phyloP scores from a whole-genome alignment of 768 basidiomycete species.

The Termitomyces sp. region DNA sequence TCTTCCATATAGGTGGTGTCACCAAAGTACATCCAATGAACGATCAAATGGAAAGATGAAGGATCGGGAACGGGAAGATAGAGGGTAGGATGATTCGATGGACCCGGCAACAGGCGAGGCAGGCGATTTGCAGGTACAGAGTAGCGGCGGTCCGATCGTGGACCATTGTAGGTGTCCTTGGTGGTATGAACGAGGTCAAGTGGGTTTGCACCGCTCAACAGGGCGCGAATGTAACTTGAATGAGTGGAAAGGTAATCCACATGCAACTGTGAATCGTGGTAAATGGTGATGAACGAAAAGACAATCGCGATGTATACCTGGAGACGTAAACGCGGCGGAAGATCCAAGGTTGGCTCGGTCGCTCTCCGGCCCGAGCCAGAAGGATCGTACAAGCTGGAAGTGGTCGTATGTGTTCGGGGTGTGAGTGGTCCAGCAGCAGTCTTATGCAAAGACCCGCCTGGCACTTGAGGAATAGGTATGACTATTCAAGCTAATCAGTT shows the following conservation, averaged over 20 bases:
- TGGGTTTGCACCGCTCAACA: constrained; percentile 67
- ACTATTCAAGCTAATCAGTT: constrained; percentile 29
- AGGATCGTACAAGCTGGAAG: constrained; percentile 34
- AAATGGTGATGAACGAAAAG: neutral
- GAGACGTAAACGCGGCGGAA: constrained; percentile 56
- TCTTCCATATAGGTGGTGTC: constrained; percentile 60
- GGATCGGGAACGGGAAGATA: constrained; percentile 77
- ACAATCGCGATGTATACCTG: constrained; percentile 42
- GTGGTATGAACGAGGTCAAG: constrained; percentile 50
- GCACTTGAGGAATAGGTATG: constrained; percentile 45
- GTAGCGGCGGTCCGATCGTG: constrained; percentile 25
- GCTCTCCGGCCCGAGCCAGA: constrained; percentile 44
- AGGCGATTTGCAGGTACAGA: constrained; percentile 47
- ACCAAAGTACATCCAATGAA: constrained; percentile 86
- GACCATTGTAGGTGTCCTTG: constrained; percentile 20
- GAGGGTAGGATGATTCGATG: constrained; percentile 62
- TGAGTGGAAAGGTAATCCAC: constrained; percentile 81
- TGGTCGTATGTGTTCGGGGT: constrained; percentile 24
- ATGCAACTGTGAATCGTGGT: constrained; percentile 53
- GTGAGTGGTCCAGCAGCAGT: constrained; percentile 24
- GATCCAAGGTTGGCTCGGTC: constrained; percentile 47
- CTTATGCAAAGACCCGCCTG: constrained; percentile 30
- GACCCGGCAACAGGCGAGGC: constrained; percentile 68
- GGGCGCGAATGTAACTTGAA: constrained; percentile 65
- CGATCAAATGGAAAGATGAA: constrained; percentile 63